Evolutionary conservation across 306 rosid species (phyloP), one percentile per base, ranked within the genome.

Genomic region (Inga leiocalycina): DNA sequence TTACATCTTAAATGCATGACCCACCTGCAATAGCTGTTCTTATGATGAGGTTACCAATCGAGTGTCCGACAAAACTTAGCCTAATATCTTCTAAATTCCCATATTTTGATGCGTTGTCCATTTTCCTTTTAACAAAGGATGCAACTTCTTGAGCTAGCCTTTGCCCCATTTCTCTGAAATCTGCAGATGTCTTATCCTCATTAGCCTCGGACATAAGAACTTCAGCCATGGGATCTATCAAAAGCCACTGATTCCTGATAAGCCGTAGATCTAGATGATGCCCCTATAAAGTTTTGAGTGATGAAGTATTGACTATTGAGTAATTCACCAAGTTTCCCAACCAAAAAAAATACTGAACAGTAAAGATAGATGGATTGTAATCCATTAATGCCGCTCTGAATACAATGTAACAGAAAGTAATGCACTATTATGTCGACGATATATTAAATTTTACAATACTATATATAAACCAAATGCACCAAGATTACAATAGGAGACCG

Each of bases 41-140:
- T 82, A 95, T 87, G 81, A 95, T 95, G 83, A 95, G 89, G 81
- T 95, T 95, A 61, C 99, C 99, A 77, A 95, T 95, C 82, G 99
- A 95, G 85, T 95, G 99, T 82, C 99, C 99, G 62, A 93, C 99
- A 90, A 93, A 95, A 89, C 97, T 93, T 81, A 95, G 83, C 84
- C 86, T 90, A 82, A 95, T 88, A 87, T 93, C 99, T 75, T 68
- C 87, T 82, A 95, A 71, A 70, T 62, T 70, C 71, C 93, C 93
- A 71, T 79, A 87, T 86, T 85, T 88, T 83, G 97, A 89, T 74
- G 83, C 90, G 83, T 87, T 95, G 80, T 93, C 97, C 92, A 95
- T 89, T 88, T 87, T 93, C 81, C 56, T 90, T 85, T 93, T 95
- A 62, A 95, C 77, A 78, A 95, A 95, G 68, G 92, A 85, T 75